These are phyloP conservation scores for Rhodomyrtus psidioides DNA, from an alignment of 441 rosid species.

Conservation along the genomic window DNA sequence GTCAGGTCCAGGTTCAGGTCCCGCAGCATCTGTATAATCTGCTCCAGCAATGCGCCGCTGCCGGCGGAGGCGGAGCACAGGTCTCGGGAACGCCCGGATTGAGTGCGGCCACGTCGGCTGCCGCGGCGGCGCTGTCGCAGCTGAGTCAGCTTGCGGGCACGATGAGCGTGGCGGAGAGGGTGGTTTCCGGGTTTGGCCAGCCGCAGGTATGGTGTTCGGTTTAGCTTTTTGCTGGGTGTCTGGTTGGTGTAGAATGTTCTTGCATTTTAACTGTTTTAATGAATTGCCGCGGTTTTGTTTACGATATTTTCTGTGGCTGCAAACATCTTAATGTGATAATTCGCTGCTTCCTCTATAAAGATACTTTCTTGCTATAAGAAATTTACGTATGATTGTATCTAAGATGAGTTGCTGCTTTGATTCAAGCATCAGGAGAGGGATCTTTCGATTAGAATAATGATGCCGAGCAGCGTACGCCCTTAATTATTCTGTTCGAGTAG, in stretches of 20 bases:
- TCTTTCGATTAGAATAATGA: not conserved
- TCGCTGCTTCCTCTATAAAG: not conserved
- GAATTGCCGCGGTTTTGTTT: not conserved
- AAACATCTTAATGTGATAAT: not conserved
- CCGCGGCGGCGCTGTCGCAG: constrained; percentile 21
- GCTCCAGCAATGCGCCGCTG: not conserved
- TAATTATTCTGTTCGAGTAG: not conserved
- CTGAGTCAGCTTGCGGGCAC: constrained; percentile 19
- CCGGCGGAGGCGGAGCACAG: not conserved
- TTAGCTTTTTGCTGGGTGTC: not conserved
- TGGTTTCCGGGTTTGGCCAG: constrained; percentile 3
- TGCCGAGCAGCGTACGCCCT: not conserved
- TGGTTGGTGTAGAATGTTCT: not conserved
- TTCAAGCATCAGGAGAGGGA: not conserved
- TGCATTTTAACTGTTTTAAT: not conserved
- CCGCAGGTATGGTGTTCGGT: constrained; percentile 9
- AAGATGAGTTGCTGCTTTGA: not conserved
- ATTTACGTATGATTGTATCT: not conserved
- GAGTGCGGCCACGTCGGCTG: constrained; percentile 20
- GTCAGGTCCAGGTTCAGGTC: not conserved
- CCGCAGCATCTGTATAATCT: not conserved
- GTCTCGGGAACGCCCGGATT: not conserved
- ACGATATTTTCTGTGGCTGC: not conserved
- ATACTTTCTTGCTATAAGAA: not conserved
- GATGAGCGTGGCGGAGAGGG: constrained; percentile 22